These are phyloP conservation scores for Neofusicoccum kwambonambiense DNA, from an alignment of 2,329 filamentous ascomycete genomes.

Conservation along the genomic window DNA sequence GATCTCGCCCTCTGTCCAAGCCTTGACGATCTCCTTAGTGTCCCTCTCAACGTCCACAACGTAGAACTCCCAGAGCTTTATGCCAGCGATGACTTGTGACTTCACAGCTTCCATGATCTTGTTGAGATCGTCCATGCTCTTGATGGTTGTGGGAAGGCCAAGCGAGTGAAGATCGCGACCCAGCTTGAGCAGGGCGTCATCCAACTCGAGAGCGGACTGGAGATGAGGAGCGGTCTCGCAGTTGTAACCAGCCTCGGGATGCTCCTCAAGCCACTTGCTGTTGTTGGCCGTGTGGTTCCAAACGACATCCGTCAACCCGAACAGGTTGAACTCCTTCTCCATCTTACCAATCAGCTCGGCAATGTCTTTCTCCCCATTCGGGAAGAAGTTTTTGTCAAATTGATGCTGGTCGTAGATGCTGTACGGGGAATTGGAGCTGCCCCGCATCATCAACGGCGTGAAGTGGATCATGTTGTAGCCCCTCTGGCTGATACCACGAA, in stretches of 20 bases:
- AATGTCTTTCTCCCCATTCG: constrained; percentile 80
- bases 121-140: constrained; percentile 68
- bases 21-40: constrained; percentile 64
- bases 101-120: constrained; percentile 84
- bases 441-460: constrained; percentile 85
- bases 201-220: constrained; percentile 68
- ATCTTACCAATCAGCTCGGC: constrained; percentile 73
- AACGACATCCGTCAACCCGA: constrained; percentile 93
- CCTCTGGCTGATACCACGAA: constrained; percentile 81
- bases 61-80: constrained; percentile 93
- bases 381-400: constrained; percentile 82
- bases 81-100: constrained; percentile 70
- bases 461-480: constrained; percentile 99
- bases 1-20: constrained; percentile 66
- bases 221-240: constrained; percentile 80
- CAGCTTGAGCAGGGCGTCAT: constrained; percentile 68
- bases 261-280: constrained; percentile 87
- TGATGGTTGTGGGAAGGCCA: constrained; percentile 73
- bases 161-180: constrained; percentile 62
- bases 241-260: constrained; percentile 95
- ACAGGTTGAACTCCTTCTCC: constrained; percentile 77
- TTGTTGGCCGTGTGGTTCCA: constrained; percentile 98
- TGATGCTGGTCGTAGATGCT: constrained; percentile 89
- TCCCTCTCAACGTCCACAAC: constrained; percentile 75
- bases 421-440: constrained; percentile 92